Evolutionary conservation across 2,329 filamentous ascomycete species (phyloP).

Genomic region (Aphanoascus verrucosus): DNA sequence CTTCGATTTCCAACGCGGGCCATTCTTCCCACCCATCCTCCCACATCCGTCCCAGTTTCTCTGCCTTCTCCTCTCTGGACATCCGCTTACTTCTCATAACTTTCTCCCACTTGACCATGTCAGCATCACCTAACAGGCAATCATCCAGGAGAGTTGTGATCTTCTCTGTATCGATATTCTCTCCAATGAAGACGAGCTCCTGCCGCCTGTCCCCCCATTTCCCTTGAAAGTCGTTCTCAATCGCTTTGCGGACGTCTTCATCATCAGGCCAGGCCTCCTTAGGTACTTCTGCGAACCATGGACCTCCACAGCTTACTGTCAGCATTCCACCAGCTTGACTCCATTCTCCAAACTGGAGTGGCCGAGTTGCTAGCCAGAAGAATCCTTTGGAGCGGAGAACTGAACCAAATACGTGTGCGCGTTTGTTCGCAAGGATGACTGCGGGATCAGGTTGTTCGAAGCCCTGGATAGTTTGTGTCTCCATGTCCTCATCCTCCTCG

Average conservation of each 20-base stretch:
- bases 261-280: conserved; percentile 43
- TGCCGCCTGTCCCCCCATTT: conserved; percentile 60
- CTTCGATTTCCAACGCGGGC: conserved; percentile 38
- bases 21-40: conserved; percentile 52
- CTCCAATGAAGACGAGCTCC: conserved; percentile 64
- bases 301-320: conserved; percentile 33
- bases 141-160: conserved; percentile 41
- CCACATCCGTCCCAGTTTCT: conserved; percentile 42
- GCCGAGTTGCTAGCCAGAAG: conserved; percentile 36
- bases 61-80: conserved; percentile 33
- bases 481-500: conserved; percentile 15
- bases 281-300: conserved; percentile 50
- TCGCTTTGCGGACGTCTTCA: conserved; percentile 38
- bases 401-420: conserved; percentile 27
- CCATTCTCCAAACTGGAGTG: conserved; percentile 37
- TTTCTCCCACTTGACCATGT: conserved; percentile 46
- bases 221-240: conserved; percentile 41
- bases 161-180: conserved; percentile 45
- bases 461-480: conserved; percentile 19
- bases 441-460: conserved; percentile 27
- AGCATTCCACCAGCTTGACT: conserved; percentile 38
- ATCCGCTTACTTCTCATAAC: conserved; percentile 40
- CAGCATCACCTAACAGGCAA: conserved; percentile 52
- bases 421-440: conserved; percentile 32
- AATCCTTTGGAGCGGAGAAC: conserved; percentile 38